Conservation (phyloP, 495 filamentous ascomycete genomes). For the Aspergillus nidulans region DNA sequence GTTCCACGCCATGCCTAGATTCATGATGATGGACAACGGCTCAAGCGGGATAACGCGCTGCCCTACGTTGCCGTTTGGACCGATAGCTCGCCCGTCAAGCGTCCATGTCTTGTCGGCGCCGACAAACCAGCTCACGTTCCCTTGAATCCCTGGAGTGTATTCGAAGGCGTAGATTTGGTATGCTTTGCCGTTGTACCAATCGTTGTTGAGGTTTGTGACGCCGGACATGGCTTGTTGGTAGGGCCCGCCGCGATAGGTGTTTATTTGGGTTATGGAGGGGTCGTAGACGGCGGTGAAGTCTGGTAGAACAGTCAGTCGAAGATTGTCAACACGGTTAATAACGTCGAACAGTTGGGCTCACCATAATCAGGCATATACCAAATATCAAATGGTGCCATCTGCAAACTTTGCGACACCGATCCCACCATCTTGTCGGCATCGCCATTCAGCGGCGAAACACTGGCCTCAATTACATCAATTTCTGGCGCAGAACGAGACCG, state of each 20-base stretch:
- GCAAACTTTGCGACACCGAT: conserved; percentile 65
- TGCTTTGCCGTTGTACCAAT: conserved; percentile 70
- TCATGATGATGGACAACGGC: conserved; percentile 65
- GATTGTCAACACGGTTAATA: no score
- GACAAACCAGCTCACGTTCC: conserved; percentile 65
- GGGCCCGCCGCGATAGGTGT: conserved; percentile 61
- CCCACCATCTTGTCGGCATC: conserved; percentile 47
- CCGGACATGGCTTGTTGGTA: conserved; percentile 72
- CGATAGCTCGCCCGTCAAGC: conserved; percentile 58
- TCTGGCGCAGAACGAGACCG: conserved; percentile 68
- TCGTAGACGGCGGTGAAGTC: conserved; percentile 64
- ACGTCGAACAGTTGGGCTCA: conserved; percentile 29
- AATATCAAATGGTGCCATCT: conserved; percentile 72
- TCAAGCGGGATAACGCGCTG: conserved; percentile 65
- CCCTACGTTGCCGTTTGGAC: conserved; percentile 72
- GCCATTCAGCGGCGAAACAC: conserved; percentile 50
- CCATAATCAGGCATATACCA: conserved; percentile 71
- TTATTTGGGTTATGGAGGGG: conserved; percentile 53
- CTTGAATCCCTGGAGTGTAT: conserved; percentile 59
- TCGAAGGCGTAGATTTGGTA: conserved; percentile 74
- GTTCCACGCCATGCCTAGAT: conserved; percentile 68
- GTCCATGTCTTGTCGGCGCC: conserved; percentile 63
- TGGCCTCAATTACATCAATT: conserved; percentile 73
- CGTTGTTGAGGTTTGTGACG: conserved; percentile 66
- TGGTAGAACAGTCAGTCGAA: no score